Conservation (phyloP, 371 early-diverging fungal genomes). For the Mortierella sp. region DNA sequence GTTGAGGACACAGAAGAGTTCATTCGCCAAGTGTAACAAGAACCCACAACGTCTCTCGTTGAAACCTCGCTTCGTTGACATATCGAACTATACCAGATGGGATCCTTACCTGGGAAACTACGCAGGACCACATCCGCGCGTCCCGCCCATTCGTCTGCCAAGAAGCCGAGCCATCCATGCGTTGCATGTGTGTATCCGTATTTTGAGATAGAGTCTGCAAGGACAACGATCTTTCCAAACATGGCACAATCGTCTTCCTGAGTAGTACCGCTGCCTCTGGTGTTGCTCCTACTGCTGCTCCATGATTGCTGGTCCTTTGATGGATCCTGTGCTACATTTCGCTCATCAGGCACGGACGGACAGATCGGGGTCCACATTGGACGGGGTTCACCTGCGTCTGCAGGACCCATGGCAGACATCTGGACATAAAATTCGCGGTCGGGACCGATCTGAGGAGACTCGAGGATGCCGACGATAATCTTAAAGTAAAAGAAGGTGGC, state of each 20-base stretch:
- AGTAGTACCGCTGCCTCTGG: too few relatives aligned
- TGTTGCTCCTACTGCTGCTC: too few relatives aligned
- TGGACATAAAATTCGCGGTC: slow-evolving; percentile 29
- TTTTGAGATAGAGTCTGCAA: slow-evolving; percentile 49
- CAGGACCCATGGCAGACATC: slow-evolving; percentile 26
- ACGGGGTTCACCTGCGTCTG: slow-evolving; percentile 31
- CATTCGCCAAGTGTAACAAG: too few relatives aligned
- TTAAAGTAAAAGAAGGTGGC: slow-evolving; percentile 52
- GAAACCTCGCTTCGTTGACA: too few relatives aligned
- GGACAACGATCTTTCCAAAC: slow-evolving; percentile 49
- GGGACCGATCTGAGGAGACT: slow-evolving; percentile 44
- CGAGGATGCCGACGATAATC: slow-evolving; percentile 43
- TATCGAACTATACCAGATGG: too few relatives aligned
- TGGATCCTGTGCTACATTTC: too few relatives aligned
- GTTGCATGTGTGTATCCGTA: slow-evolving; percentile 49
- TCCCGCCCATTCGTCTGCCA: slow-evolving; percentile 48
- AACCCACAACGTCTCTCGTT: too few relatives aligned
- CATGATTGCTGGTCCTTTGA: not conserved
- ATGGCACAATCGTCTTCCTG: slow-evolving; percentile 28
- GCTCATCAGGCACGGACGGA: not conserved
- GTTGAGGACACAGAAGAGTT: too few relatives aligned
- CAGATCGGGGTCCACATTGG: slow-evolving; percentile 27
- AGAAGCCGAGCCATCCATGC: slow-evolving; percentile 45
- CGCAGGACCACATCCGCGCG: slow-evolving; percentile 48
- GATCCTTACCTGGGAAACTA: slow-evolving; percentile 52